A percentile compares a stretch with the other conserved stretches of the same genome.
Evolutionary conservation across 768 basidiomycete genomes (phyloP).

Genomic region (Pisolithus orientalis): DNA sequence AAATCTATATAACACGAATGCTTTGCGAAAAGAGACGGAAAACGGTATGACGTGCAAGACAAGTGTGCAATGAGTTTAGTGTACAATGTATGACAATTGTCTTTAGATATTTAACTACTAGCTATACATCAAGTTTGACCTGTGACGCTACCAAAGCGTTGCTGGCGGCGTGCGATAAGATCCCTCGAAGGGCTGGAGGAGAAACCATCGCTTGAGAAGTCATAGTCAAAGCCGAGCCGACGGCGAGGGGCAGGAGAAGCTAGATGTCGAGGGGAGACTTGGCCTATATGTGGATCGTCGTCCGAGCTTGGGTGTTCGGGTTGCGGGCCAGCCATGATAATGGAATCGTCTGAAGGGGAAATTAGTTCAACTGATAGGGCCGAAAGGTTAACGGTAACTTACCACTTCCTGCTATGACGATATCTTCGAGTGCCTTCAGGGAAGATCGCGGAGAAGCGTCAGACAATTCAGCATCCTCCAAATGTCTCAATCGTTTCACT

Average conservation of each 20-base stretch:
- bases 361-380: slow-evolving; percentile 4
- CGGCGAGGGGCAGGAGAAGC: slow-evolving; percentile 54
- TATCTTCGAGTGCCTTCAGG: slow-evolving; percentile 19
- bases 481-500: slow-evolving; percentile 22
- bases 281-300: slow-evolving; percentile 56
- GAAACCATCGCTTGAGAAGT: slow-evolving; percentile 40
- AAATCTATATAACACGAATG: background rate
- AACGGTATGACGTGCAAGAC: no score
- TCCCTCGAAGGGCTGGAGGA: slow-evolving; percentile 45
- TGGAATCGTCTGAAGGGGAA: slow-evolving; percentile 40
- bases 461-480: slow-evolving; percentile 12
- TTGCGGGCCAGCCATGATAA: slow-evolving; percentile 24
- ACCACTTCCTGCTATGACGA: slow-evolving; percentile 30
- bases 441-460: slow-evolving; percentile 9
- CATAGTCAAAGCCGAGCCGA: slow-evolving; percentile 25
- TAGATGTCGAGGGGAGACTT: slow-evolving; percentile 65
- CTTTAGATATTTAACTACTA: no score
- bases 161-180: slow-evolving; percentile 33
- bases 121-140: background rate
- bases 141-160: slow-evolving; percentile 24
- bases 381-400: slow-evolving; percentile 1
- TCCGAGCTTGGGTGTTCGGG: slow-evolving; percentile 41
- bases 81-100: background rate
- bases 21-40: no score
- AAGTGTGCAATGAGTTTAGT: background rate